phyloP scores from a whole-genome alignment of 2,329 filamentous ascomycete genomes.

The Coleophoma cylindrospora region DNA sequence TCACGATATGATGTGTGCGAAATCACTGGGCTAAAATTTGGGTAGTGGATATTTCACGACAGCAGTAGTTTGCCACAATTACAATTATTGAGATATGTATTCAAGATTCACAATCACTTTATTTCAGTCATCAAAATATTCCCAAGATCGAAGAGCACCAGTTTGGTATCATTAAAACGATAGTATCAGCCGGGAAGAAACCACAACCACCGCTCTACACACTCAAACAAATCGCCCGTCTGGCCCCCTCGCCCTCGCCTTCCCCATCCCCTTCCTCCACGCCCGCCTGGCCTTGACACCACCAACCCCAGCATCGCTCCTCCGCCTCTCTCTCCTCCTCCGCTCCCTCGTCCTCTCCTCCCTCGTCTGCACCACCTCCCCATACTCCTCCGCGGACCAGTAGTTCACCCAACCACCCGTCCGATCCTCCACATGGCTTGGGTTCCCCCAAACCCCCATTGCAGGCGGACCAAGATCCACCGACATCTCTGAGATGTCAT shows the following conservation, averaged over 20 bases:
- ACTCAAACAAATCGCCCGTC: background rate
- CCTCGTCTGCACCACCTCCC: background rate
- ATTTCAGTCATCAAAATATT: no score
- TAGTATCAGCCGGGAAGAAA: background rate
- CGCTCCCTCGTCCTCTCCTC: background rate
- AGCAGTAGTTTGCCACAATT: no score
- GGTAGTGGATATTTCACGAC: no score
- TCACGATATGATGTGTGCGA: no score
- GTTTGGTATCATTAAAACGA: no score
- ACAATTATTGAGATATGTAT: no score
- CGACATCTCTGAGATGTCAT: background rate
- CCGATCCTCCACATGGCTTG: background rate
- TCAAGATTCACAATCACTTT: no score
- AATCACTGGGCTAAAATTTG: no score
- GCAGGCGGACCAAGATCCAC: background rate
- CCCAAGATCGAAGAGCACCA: no score
- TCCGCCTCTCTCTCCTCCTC: background rate
- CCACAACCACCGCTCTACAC: background rate
- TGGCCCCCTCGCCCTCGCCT: background rate
- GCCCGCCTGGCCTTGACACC: background rate
- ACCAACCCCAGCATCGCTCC: background rate
- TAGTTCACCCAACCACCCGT: background rate
- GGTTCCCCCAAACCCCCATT: background rate
- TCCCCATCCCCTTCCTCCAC: background rate
- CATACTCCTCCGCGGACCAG: background rate